Percentiles rank a stretch among this genome's conserved stretches.
Evolutionary conservation across 2,329 filamentous ascomycete species (phyloP).

Genomic region (Coniochaeta pulveracea): DNA sequence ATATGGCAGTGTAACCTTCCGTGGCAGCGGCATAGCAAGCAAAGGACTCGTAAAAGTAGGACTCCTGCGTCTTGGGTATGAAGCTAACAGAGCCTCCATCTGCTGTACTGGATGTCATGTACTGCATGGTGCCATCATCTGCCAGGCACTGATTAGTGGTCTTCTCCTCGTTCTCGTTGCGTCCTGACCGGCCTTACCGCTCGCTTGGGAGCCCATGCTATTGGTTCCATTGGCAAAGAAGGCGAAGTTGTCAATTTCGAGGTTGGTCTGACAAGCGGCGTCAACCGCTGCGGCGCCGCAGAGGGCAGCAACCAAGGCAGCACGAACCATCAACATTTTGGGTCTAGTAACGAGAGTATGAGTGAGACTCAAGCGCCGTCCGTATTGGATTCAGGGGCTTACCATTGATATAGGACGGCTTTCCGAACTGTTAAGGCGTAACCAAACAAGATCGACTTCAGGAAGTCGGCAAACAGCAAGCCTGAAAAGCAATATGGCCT

Average conservation of each 20-base stretch:
- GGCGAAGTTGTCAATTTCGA: conserved; percentile 3
- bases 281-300: conserved; percentile 2
- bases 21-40: conserved; percentile 30
- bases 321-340: not conserved
- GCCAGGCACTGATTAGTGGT: not conserved
- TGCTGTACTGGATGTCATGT: conserved; percentile 23
- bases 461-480: not conserved
- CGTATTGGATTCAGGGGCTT: not conserved
- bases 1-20: conserved; percentile 33
- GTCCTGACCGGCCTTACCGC: not conserved
- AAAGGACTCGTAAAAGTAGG: conserved; percentile 45
- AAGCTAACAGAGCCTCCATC: conserved; percentile 33
- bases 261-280: conserved; percentile 1
- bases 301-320: conserved; percentile 2
- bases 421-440: not conserved
- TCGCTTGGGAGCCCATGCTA: not conserved
- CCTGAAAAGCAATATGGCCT: not conserved
- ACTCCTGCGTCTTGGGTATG: conserved; percentile 28
- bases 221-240: conserved; percentile 1
- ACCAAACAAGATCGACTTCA: not conserved
- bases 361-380: not conserved
- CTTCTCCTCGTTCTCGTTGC: too few relatives aligned
- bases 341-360: conserved; percentile 3
- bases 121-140: conserved; percentile 32
- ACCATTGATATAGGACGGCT: not conserved